Percentiles rank a stretch among this genome's conserved stretches.
Conservation (phyloP, 257 asterid genomes). For the Ajuga chamaepitys region DNA sequence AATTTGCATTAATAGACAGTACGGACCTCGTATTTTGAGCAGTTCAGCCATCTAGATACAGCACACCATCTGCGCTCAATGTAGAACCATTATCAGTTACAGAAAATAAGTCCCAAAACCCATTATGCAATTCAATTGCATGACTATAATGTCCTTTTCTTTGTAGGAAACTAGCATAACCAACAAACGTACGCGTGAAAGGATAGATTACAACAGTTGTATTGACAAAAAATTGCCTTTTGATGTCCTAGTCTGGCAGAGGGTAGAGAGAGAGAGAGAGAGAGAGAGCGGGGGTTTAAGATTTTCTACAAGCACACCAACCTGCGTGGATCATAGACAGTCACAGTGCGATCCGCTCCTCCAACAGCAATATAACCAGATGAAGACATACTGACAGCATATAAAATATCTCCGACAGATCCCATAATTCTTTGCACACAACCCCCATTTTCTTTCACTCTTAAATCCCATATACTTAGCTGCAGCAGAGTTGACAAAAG, state of each 20-base stretch:
- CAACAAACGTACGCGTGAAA: conserved; percentile 2
- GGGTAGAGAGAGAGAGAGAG: background rate
- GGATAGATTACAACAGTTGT: background rate
- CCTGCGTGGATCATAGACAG: conserved; percentile 95
- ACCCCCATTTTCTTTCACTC: conserved; percentile 88
- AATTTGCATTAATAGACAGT: background rate
- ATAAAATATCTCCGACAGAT: conserved; percentile 72
- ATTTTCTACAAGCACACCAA: conserved; percentile 19
- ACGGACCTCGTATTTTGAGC: conserved; percentile 89
- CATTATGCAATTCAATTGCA: background rate
- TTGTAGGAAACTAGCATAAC: background rate
- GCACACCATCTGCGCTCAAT: conserved; percentile 68
- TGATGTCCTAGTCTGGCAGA: background rate
- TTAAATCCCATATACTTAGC: conserved; percentile 87
- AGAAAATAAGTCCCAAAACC: background rate
- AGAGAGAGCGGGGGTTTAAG: background rate
- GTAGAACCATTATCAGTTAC: background rate
- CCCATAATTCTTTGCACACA: conserved; percentile 73
- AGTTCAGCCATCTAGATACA: conserved; percentile 66
- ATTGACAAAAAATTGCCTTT: background rate
- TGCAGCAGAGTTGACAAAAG: conserved; percentile 28
- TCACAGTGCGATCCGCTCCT: conserved; percentile 87
- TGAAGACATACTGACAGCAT: conserved; percentile 63
- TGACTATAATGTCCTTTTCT: background rate
- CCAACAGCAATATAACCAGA: conserved; percentile 70